Base-by-base conservation (phyloP, 139 green algal species). In the Chlamydomonas schloesseri region DNA sequence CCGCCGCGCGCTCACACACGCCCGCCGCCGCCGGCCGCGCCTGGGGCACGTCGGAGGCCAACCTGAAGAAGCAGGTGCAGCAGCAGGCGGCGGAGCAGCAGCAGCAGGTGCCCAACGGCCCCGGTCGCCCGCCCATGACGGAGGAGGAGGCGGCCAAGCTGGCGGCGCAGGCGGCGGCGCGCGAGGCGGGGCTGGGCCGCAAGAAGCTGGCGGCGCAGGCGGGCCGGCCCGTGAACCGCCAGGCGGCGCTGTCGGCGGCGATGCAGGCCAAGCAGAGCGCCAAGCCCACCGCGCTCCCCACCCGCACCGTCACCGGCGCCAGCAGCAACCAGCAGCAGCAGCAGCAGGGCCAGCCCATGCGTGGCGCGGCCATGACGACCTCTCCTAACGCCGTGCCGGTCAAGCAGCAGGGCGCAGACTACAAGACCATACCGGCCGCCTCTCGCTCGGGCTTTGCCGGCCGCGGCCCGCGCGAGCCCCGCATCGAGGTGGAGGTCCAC, bases 41-140 rank as follows among this genome's bases (percentile, higher is more conserved):
- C 8, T 50, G 42, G 42, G 42, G 42, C 42, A 50, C 6, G 6
- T 13, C 6, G 6, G 42, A 50, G 42, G 42, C 42, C 42, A 8
- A 5, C 6, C 42, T 50, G 6, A 50, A 50, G 42, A 5, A 33
- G 26, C 28, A 4, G 24, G 2, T 18, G 62, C 62, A 33, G 26
- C 62, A 33, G 62, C 62, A 18, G n/a, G n/a, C n/a, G n/a, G n/a
- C n/a, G n/a, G n/a, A n/a, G 24, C 37, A 81, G 50, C 55, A 69
- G 37, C 53, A 55, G 53, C n/a, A 67, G 50, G 11, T 4, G 24
- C 26, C 14, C 31, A 23, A 73, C 31, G 73, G 73, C 73, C 73
- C 73, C 46, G 50, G 23, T 50, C 73, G 73, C 2, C 73, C 73
- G 26, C 73, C 73, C 50, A 80, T 80, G 73, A 80, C 73, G 34